Conservation (phyloP, 2,329 filamentous ascomycete genomes). For the Lasiodiplodia sp. region DNA sequence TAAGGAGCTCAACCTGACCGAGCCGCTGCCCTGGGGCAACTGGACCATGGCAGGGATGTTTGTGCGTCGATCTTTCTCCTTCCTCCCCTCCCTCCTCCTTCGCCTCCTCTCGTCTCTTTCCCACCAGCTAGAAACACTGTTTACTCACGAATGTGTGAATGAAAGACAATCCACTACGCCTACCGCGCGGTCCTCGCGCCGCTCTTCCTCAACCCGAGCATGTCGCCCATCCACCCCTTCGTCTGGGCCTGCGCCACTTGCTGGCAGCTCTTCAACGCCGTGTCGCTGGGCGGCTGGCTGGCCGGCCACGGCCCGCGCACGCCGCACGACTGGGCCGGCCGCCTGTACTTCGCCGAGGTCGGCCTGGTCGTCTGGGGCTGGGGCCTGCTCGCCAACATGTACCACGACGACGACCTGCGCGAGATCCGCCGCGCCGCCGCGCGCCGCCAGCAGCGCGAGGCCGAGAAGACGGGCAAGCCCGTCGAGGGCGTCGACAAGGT, state of each 20-base stretch:
- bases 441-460: slow-evolving; percentile 61
- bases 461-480: slow-evolving; percentile 54
- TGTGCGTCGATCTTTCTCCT: slow-evolving; percentile 45
- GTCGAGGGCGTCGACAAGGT: slow-evolving; percentile 73
- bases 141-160: too few relatives aligned
- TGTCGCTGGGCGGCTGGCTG: slow-evolving; percentile 80
- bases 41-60: slow-evolving; percentile 75
- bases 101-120: neutral
- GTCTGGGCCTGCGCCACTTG: slow-evolving; percentile 69
- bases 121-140: neutral
- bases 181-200: slow-evolving; percentile 89
- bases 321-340: slow-evolving; percentile 58
- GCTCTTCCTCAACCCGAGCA: slow-evolving; percentile 80
- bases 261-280: slow-evolving; percentile 85
- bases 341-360: slow-evolving; percentile 56
- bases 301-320: slow-evolving; percentile 78
- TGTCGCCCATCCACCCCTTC: slow-evolving; percentile 82
- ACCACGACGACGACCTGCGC: slow-evolving; percentile 87
- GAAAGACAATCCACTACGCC: slow-evolving; percentile 79
- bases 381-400: slow-evolving; percentile 81
- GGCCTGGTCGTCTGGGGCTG: slow-evolving; percentile 79
- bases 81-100: neutral
- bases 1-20: slow-evolving; percentile 59
- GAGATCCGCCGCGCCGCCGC: slow-evolving; percentile 79
- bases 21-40: slow-evolving; percentile 75